phyloP scores from a whole-genome alignment of 2,329 filamentous ascomycete genomes.

The Aspergillus uvarum region DNA sequence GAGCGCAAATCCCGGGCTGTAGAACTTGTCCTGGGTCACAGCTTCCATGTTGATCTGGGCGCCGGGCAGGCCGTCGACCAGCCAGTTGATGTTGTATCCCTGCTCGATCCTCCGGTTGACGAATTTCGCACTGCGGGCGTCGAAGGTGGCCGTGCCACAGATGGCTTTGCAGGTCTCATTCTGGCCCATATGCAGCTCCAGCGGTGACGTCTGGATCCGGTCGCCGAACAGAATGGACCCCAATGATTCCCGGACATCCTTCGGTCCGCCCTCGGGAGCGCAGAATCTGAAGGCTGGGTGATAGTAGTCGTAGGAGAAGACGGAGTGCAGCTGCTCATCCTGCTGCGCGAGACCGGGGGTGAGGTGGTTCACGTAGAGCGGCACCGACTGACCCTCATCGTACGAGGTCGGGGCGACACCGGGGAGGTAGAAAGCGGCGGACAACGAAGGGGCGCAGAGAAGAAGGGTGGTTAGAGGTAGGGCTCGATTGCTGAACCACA shows the following conservation, averaged over 20 bases:
- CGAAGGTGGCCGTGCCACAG: constrained; percentile 67
- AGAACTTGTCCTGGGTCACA: constrained; percentile 74
- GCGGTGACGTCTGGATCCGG: constrained; percentile 94
- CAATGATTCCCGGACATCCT: constrained; percentile 81
- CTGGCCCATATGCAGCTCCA: constrained; percentile 78
- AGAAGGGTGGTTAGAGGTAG: constrained; percentile 33
- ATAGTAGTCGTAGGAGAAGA: constrained; percentile 96
- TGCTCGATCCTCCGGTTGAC: constrained; percentile 79
- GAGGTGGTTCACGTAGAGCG: constrained; percentile 88
- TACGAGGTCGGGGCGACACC: constrained; percentile 95
- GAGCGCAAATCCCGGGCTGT: constrained; percentile 86
- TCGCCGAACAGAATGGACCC: constrained; percentile 98
- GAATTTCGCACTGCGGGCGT: constrained; percentile 68
- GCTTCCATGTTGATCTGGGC: constrained; percentile 79
- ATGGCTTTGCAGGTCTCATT: constrained; percentile 86
- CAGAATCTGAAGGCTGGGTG: constrained; percentile 86
- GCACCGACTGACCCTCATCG: constrained; percentile 73
- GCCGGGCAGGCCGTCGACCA: constrained; percentile 90
- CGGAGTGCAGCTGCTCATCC: constrained; percentile 82
- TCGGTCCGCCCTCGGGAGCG: constrained; percentile 69
- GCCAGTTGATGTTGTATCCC: constrained; percentile 91
- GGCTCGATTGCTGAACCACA: constrained; percentile 36
- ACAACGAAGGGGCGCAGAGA: constrained; percentile 34
- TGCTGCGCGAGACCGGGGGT: constrained; percentile 76
- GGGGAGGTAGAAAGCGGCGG: constrained; percentile 86